Conservation (phyloP, 139 green algal genomes). For the Bryopsis sp. region DNA sequence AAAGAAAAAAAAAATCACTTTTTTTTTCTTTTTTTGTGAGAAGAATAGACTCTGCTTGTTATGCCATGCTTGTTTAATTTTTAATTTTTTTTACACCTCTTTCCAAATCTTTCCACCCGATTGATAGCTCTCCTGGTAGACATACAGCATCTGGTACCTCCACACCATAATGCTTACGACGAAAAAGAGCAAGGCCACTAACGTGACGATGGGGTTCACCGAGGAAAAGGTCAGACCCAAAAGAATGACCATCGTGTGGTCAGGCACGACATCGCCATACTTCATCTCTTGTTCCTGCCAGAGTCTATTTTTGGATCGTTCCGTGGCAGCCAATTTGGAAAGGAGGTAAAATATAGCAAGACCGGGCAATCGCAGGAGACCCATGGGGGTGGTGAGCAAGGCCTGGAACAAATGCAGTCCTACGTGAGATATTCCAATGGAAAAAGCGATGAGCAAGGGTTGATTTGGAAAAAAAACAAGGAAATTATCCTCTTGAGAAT, state of each 20-base stretch:
- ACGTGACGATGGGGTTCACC: constrained; percentile 9
- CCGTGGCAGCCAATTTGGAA: constrained; percentile 24
- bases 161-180: neutral
- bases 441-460: no score
- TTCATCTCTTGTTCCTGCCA: constrained; percentile 23
- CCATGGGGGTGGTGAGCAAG: constrained; percentile 11
- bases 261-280: constrained; percentile 10
- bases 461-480: no score
- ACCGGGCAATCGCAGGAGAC: constrained; percentile 22
- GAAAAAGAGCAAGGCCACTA: neutral
- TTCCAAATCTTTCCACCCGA: constrained; percentile 11
- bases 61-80: no score
- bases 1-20: no score
- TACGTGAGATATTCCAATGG: no score
- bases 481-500: no score
- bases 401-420: no score
- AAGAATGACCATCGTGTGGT: constrained; percentile 17
- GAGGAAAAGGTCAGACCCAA: neutral
- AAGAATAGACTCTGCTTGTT: no score
- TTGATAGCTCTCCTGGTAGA: constrained; percentile 11
- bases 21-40: no score
- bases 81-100: neutral
- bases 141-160: constrained; percentile 16
- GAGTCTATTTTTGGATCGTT: constrained; percentile 17
- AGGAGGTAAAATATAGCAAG: constrained; percentile 27